Evolutionary conservation across 352 stramenopile genomes (phyloP).

Genomic region (Globisporangium viniferum): DNA sequence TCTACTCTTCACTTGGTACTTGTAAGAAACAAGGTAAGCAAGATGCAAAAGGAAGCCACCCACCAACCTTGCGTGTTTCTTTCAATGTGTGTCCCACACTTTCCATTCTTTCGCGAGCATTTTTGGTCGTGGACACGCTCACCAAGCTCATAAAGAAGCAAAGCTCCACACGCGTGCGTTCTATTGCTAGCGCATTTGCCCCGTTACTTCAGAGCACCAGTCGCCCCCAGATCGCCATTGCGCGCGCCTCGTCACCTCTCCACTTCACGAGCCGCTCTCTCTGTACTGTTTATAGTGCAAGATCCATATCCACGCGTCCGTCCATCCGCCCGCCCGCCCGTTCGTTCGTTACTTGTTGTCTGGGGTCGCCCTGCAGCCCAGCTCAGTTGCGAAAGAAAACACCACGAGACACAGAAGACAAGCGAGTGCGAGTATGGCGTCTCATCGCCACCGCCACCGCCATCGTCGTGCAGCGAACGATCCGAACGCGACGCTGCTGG

Average conservation of each 20-base stretch:
- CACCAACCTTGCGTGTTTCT: background rate
- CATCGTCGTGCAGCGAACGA: background rate
- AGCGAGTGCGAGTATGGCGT: background rate
- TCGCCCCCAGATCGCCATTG: background rate
- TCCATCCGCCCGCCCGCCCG: too few species aligned
- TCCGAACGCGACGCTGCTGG: conserved; percentile 24
- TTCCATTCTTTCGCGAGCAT: background rate
- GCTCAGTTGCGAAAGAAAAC: background rate
- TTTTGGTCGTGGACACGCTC: background rate
- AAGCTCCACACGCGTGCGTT: too few species aligned
- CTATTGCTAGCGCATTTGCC: too few species aligned
- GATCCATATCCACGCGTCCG: background rate
- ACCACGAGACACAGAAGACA: background rate
- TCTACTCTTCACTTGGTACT: background rate
- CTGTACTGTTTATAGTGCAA: background rate
- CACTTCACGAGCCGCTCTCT: background rate
- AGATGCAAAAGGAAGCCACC: background rate
- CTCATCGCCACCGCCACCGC: background rate
- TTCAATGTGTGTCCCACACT: background rate
- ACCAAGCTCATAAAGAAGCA: too few species aligned
- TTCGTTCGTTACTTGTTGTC: background rate
- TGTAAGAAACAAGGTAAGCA: background rate
- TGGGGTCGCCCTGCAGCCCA: background rate
- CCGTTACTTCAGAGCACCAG: background rate
- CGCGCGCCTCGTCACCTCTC: background rate